phyloP scores from a whole-genome alignment of 768 basidiomycete genomes.

The Pleurotus ostreatus region DNA sequence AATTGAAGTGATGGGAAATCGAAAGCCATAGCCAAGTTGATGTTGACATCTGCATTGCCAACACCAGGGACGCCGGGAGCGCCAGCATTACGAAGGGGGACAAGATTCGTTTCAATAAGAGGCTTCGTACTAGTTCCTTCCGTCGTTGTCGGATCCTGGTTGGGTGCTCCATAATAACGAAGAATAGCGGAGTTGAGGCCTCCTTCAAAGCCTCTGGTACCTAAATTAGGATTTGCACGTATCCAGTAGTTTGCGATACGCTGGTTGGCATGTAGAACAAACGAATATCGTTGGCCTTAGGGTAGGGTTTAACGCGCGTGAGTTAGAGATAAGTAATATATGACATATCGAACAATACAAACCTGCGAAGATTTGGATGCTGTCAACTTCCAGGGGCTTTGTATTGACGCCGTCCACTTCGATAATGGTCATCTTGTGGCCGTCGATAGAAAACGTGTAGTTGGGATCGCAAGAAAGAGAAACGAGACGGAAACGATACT shows the following conservation, averaged over 20 bases:
- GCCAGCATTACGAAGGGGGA: conserved; percentile 25
- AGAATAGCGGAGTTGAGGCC: conserved; percentile 55
- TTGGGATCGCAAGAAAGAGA: conserved; percentile 31
- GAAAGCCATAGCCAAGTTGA: conserved; percentile 18
- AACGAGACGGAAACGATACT: conserved; percentile 42
- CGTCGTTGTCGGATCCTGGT: conserved; percentile 29
- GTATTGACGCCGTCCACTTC: conserved; percentile 28
- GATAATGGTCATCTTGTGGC: conserved; percentile 24
- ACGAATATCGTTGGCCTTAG: conserved; percentile 27
- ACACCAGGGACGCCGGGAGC: conserved; percentile 19
- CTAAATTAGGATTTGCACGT: conserved; percentile 22
- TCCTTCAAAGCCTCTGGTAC: conserved; percentile 20
- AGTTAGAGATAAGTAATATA: neutral
- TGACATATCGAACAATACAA: neutral
- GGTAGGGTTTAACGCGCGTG: neutral
- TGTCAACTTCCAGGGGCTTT: conserved; percentile 31
- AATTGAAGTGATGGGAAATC: conserved; percentile 14
- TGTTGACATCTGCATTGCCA: conserved; percentile 20
- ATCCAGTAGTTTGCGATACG: conserved; percentile 38
- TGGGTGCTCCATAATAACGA: conserved; percentile 39
- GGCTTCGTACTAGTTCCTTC: conserved; percentile 16
- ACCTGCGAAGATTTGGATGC: conserved; percentile 35
- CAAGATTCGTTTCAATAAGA: conserved; percentile 24
- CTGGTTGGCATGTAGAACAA: conserved; percentile 34
- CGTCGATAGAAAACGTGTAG: conserved; percentile 20